Evolutionary conservation across 805 yeast species (phyloP).

Genomic region (Barnettozyma sucrosica): DNA sequence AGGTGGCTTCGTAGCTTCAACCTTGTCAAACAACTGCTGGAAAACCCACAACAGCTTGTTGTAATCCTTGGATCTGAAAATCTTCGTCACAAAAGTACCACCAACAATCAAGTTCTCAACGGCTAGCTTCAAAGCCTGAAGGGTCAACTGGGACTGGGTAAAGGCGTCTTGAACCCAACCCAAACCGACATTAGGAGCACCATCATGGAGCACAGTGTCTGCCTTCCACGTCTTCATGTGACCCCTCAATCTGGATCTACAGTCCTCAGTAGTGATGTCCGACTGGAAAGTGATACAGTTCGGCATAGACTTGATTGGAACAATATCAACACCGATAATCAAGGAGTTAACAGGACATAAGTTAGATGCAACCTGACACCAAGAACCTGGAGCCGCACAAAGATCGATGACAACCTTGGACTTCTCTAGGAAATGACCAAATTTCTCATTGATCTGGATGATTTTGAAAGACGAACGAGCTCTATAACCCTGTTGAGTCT

Average conservation of each 20-base stretch:
- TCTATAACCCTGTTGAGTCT: conserved; percentile 61
- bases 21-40: conserved; percentile 90
- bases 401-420: conserved; percentile 95
- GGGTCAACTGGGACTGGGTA: conserved; percentile 92
- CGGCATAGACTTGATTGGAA: conserved; percentile 94
- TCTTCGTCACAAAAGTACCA: conserved; percentile 94
- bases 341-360: conserved; percentile 88
- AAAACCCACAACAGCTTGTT: conserved; percentile 97
- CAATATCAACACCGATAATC: conserved; percentile 98
- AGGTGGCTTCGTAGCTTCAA: conserved; percentile 98
- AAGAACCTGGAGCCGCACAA: conserved; percentile 99
- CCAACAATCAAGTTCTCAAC: conserved; percentile 87
- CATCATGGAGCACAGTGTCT: conserved; percentile 96
- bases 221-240: conserved; percentile 99
- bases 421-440: conserved; percentile 89
- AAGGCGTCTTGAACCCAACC: conserved; percentile 99
- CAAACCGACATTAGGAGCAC: conserved; percentile 99
- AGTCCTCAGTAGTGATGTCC: conserved; percentile 97
- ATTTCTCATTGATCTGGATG: conserved; percentile 92
- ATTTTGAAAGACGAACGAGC: conserved; percentile 98
- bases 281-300: conserved; percentile 91
- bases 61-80: conserved; percentile 98
- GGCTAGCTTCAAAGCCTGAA: conserved; percentile 90
- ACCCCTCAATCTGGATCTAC: conserved; percentile 90
- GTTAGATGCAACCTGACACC: conserved; percentile 98